Conservation (phyloP, 495 filamentous ascomycete genomes). For the Lepidopterella palustris region DNA sequence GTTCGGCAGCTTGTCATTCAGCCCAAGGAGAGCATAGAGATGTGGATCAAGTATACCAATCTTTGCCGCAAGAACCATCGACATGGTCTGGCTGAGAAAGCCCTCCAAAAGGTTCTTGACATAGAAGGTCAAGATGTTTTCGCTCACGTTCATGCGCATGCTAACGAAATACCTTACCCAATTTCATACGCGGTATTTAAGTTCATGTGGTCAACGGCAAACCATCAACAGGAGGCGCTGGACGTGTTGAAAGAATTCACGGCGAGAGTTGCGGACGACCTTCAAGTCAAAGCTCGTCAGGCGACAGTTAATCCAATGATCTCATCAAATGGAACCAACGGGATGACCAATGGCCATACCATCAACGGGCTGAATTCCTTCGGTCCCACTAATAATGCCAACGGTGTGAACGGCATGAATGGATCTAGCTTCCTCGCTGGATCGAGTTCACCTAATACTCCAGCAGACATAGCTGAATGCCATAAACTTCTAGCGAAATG, state of each 20-base stretch:
- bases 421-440: slow-evolving; percentile 30
- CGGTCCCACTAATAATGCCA: slow-evolving; percentile 48
- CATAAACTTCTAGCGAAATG: slow-evolving; percentile 84
- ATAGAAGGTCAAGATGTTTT: slow-evolving; percentile 45
- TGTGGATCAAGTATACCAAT: slow-evolving; percentile 99
- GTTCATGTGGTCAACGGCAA: slow-evolving; percentile 79
- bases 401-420: slow-evolving; percentile 45
- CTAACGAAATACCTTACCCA: slow-evolving; percentile 42
- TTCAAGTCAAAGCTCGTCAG: slow-evolving; percentile 48
- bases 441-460: slow-evolving; percentile 21
- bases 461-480: slow-evolving; percentile 47
- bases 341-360: slow-evolving; percentile 42
- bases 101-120: slow-evolving; percentile 73
- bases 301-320: slow-evolving; percentile 48
- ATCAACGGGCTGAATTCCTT: slow-evolving; percentile 31
- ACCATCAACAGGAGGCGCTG: slow-evolving; percentile 61
- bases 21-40: slow-evolving; percentile 88
- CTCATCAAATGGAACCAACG: slow-evolving; percentile 34
- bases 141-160: slow-evolving; percentile 14
- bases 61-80: slow-evolving; percentile 92
- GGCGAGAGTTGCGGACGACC: slow-evolving; percentile 63
- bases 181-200: slow-evolving; percentile 90
- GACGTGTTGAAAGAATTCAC: slow-evolving; percentile 78
- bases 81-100: slow-evolving; percentile 93
- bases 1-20: slow-evolving; percentile 85